phyloP scores from a whole-genome alignment of 257 asterid genomes.

The Fraxinus americana region DNA sequence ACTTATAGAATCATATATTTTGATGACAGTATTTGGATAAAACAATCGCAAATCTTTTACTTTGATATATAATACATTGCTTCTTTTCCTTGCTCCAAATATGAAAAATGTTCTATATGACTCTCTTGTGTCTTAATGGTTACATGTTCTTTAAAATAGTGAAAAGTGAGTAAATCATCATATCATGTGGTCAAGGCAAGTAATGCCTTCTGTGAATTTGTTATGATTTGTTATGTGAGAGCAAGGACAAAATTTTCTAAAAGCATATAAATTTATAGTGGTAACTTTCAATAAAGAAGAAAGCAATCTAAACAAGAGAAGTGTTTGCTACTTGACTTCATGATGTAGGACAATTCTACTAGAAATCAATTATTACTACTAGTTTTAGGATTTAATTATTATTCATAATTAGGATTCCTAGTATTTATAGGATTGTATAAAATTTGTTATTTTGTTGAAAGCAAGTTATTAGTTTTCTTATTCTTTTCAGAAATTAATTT shows the following conservation, averaged over 20 bases:
- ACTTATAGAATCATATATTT: neutral
- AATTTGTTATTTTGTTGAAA: no score
- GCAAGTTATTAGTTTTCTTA: no score
- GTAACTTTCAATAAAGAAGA: conserved; percentile 3
- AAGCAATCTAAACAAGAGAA: neutral
- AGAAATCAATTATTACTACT: no score
- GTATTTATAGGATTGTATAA: no score
- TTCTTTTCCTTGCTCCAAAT: neutral
- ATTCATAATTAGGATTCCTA: no score
- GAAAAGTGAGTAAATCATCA: conserved; percentile 12
- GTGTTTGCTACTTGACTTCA: neutral
- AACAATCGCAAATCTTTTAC: conserved; percentile 7
- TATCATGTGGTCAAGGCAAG: neutral
- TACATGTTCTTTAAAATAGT: conserved; percentile 14
- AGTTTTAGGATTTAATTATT: no score
- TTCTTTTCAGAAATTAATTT: no score
- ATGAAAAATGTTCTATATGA: neutral
- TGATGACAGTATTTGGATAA: neutral
- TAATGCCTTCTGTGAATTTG: neutral
- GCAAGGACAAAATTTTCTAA: conserved; percentile 17
- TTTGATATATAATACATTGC: neutral
- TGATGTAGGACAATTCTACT: no score
- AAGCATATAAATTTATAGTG: conserved; percentile 1
- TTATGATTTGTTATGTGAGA: conserved; percentile 4
- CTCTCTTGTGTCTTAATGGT: no score